phyloP scores from a whole-genome alignment of 2,329 filamentous ascomycete genomes.

The Penicillium sp. region DNA sequence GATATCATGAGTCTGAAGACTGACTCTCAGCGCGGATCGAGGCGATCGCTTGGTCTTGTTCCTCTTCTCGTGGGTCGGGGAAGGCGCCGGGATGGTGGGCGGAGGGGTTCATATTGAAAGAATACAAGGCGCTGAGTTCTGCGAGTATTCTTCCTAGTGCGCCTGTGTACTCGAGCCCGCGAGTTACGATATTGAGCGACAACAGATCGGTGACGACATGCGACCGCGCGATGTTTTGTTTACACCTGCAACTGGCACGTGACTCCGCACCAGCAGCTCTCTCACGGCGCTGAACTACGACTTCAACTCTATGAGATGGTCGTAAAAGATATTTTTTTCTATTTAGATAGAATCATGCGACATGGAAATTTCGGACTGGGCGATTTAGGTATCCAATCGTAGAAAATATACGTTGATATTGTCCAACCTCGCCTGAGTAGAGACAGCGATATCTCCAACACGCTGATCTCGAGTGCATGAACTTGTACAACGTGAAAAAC shows the following conservation, averaged over 20 bases:
- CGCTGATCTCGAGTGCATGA: neutral
- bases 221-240: neutral
- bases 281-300: neutral
- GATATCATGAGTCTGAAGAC: conserved; percentile 2
- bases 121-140: neutral
- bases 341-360: neutral
- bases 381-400: neutral
- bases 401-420: neutral
- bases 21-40: conserved; percentile 43
- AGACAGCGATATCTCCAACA: neutral
- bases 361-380: neutral
- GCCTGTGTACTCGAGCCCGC: neutral
- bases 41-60: conserved; percentile 42
- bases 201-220: neutral
- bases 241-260: neutral
- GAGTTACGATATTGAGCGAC: neutral
- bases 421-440: neutral
- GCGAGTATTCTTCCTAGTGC: neutral
- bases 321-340: neutral
- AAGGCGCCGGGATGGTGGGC: conserved; percentile 3
- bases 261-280: neutral
- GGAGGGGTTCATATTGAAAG: conserved; percentile 7
- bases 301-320: neutral
- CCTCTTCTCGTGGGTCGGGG: conserved; percentile 23
- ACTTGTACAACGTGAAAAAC: conserved; percentile 2